These are phyloP conservation scores for Pseudomicrostroma phylloplanum DNA, from an alignment of 1,284 basidiomycete genomes.

Conservation along the genomic window DNA sequence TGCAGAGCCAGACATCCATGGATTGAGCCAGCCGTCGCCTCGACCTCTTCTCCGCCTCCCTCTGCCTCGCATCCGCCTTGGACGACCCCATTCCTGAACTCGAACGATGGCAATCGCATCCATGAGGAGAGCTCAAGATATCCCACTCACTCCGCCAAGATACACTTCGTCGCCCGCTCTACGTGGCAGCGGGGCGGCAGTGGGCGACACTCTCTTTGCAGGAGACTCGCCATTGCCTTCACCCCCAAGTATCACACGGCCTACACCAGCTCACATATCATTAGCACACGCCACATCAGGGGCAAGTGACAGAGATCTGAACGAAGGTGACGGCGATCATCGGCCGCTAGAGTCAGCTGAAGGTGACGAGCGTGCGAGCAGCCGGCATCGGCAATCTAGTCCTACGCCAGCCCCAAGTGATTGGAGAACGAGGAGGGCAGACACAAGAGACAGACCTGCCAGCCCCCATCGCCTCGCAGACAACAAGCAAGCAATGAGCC, in stretches of 20 bases:
- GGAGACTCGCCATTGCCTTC: constrained; percentile 4
- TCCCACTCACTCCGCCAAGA: neutral
- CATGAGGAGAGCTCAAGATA: neutral
- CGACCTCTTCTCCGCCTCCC: too few relatives aligned
- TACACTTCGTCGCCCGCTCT: neutral
- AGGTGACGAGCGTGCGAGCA: neutral
- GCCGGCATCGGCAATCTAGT: neutral
- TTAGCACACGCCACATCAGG: neutral
- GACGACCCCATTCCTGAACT: too few relatives aligned
- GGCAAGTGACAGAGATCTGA: neutral
- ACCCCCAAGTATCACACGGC: constrained; percentile 1
- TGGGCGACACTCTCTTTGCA: neutral
- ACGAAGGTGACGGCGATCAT: neutral
- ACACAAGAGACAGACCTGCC: neutral
- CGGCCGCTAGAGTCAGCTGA: too few relatives aligned
- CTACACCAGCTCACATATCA: neutral
- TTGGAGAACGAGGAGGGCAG: neutral
- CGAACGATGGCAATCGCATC: too few relatives aligned
- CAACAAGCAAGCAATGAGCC: neutral
- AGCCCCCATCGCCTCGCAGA: neutral
- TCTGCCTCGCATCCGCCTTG: too few relatives aligned
- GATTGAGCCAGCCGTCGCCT: too few relatives aligned
- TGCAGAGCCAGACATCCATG: too few relatives aligned
- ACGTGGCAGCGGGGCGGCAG: neutral
- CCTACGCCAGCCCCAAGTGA: neutral